Conservation (phyloP, 495 filamentous ascomycete species). For the Daldinia grandis region DNA sequence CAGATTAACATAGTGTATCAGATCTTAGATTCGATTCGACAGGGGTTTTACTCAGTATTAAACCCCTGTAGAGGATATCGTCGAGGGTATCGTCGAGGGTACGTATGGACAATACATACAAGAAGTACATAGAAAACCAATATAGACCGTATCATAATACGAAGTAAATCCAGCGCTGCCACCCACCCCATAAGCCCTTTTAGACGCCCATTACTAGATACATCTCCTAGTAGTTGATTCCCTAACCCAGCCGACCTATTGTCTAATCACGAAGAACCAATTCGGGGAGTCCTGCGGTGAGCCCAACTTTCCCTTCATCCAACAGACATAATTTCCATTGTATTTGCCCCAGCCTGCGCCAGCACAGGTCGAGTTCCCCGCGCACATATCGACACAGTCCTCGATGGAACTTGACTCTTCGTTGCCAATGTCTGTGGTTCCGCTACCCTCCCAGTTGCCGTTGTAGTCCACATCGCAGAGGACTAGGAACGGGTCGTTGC, state of each 20-base stretch:
- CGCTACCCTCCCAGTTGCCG: constrained; percentile 21
- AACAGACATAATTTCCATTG: constrained; percentile 47
- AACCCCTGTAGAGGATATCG: not conserved
- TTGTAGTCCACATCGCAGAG: constrained; percentile 51
- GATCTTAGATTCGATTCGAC: not conserved
- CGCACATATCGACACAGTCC: constrained; percentile 47
- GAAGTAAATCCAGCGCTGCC: not conserved
- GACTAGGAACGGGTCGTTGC: constrained; percentile 35
- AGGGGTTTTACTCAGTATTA: not conserved
- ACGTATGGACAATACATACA: not conserved
- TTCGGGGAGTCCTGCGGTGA: constrained; percentile 52
- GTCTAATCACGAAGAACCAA: constrained; percentile 51
- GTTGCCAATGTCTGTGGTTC: constrained; percentile 44
- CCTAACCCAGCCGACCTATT: not conserved
- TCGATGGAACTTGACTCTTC: constrained; percentile 30
- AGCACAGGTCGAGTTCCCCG: constrained; percentile 36
- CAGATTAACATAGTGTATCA: no score
- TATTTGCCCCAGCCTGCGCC: constrained; percentile 51
- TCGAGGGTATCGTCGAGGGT: not conserved
- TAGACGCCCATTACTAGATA: constrained; percentile 11
- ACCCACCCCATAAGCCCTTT: not conserved
- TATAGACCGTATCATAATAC: not conserved
- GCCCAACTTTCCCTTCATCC: constrained; percentile 64
- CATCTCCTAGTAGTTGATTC: not conserved
- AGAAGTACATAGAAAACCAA: not conserved